Base-by-base conservation (phyloP, 1,284 basidiomycete species). In the Fistulina hepatica region DNA sequence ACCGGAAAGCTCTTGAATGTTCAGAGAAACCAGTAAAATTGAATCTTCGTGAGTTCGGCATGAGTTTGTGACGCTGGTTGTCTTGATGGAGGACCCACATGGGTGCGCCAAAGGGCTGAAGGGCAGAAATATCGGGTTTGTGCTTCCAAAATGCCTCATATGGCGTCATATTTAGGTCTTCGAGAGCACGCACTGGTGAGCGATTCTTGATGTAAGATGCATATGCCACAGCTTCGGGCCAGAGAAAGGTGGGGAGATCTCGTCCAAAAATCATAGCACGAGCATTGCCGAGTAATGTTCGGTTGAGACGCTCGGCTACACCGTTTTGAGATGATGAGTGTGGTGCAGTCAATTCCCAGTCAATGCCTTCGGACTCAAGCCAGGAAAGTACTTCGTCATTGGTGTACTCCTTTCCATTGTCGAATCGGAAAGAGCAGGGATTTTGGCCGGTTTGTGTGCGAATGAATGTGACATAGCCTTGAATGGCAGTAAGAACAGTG, bases 281-380 rank as follows among this genome's bases (percentile, higher is more conserved):
- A 3, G 47, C 47, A 3, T 51, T 38, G 35, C 57, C 50, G 8
- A 57, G 21, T 2, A 53, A 38, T 12, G 52, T 66, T 16, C 51
- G 46, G 40, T 62, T 64, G n/a, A 56, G 44, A 7, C 57, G 47
- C 44, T 67, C 62, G 0, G 61, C 59, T 26, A 59, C 52, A 16
- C 63, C 60, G 37, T 64, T 64, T 32, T 63, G 58, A 10, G 51
- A 46, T 1, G 60, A 52, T 21, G 63, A 59, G 44, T 65, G 55
- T 1, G 58, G 58, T 8, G 58, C 56, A 4, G 55, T 61, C 1
- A 46, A 36, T 36, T 56, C 46, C 7, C 48, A 44, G 7, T 31
- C 32, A 12, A 56, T 53, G 6, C 53, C 52, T 24, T 48, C 34
- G 26, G 43, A 19, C 6, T 24, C 34, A 3, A 46, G 33, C 44